Percentiles rank a stretch among this genome's conserved stretches.
Conservation (phyloP, 352 stramenopile genomes). For the Pythium monospermum region DNA sequence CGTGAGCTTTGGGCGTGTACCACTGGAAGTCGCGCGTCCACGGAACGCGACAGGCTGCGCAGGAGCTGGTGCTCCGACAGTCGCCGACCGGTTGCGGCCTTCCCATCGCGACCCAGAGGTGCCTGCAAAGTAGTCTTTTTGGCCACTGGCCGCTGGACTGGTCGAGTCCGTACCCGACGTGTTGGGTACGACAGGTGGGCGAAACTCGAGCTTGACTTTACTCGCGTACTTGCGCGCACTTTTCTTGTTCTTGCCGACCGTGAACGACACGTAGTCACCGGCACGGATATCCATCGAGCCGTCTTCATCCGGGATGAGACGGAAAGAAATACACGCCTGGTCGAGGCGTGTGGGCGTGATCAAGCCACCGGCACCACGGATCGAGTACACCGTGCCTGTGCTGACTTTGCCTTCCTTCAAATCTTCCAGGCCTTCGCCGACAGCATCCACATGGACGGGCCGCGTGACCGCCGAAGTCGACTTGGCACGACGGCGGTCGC, state of each 20-base stretch:
- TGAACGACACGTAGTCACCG: conserved; percentile 86
- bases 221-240: conserved; percentile 84
- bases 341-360: conserved; percentile 83
- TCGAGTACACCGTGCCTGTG: conserved; percentile 84
- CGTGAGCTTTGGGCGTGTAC: conserved; percentile 18
- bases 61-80: conserved; percentile 13
- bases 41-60: conserved; percentile 19
- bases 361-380: conserved; percentile 73
- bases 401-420: conserved; percentile 86
- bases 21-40: conserved; percentile 18
- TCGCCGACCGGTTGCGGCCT: conserved; percentile 25
- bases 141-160: conserved; percentile 7
- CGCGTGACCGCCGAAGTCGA: conserved; percentile 63
- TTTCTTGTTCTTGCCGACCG: conserved; percentile 89
- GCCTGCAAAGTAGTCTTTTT: conserved; percentile 24
- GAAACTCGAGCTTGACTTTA: conserved; percentile 87
- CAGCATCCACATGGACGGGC: conserved; percentile 74
- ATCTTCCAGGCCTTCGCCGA: conserved; percentile 78
- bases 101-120: conserved; percentile 24
- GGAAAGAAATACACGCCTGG: conserved; percentile 83
- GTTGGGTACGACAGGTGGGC: conserved; percentile 53
- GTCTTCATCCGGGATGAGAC: conserved; percentile 84
- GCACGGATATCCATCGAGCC: conserved; percentile 81
- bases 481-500: conserved; percentile 73
- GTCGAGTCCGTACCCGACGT: not conserved